Evolutionary conservation across 176 grass and related monocot species (phyloP).

Genomic region (Bonia amplexicaulis): DNA sequence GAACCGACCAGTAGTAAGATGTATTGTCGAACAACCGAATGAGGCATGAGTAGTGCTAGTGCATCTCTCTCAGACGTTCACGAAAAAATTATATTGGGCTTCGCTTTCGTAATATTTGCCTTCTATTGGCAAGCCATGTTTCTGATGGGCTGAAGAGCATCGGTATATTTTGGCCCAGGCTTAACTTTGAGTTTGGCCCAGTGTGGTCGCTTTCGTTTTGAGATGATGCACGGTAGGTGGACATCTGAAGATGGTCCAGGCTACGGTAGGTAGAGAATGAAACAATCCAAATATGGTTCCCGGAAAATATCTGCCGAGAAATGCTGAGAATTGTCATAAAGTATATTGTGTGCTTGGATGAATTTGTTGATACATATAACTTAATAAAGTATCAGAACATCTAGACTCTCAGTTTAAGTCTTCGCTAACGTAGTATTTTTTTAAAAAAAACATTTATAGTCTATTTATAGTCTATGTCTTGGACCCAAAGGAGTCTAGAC

Average conservation of each 20-base stretch:
- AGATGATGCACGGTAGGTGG: neutral
- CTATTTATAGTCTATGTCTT: no score
- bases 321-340: no score
- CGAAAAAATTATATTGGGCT: neutral
- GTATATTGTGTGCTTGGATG: no score
- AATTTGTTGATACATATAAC: fast-evolving
- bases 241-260: neutral
- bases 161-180: neutral
- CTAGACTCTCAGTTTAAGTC: no score
- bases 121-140: neutral
- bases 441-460: no score
- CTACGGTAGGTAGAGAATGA: neutral
- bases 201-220: neutral
- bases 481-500: no score
- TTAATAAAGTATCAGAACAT: no score
- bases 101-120: neutral
- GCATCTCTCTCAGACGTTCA: neutral
- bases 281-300: neutral
- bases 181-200: neutral
- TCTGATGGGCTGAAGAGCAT: neutral
- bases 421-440: no score
- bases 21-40: neutral
- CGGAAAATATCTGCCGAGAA: neutral
- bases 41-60: neutral
- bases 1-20: neutral